A percentile compares a stretch with the other conserved stretches of the same genome.
Conservation (phyloP, 345 rosid genomes). For the Sisymbrium altissimum region DNA sequence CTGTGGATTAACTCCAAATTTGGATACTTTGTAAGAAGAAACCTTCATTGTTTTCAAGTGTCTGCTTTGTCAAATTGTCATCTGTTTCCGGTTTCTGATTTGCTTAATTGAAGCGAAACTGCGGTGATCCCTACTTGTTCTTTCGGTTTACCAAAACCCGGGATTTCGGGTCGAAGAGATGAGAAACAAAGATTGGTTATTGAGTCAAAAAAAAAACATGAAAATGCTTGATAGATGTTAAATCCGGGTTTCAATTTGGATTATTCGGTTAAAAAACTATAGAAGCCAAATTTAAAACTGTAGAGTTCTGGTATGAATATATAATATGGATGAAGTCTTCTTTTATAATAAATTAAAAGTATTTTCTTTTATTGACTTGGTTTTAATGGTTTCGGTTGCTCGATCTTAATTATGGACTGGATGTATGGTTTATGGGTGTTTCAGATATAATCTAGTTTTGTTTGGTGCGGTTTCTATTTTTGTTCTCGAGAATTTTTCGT, state of each 20-base stretch:
- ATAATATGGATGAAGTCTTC: not conserved
- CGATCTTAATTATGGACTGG: not conserved
- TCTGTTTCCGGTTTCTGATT: conserved; percentile 11
- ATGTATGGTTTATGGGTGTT: conserved; percentile 16
- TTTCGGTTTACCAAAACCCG: not conserved
- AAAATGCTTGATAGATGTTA: not conserved
- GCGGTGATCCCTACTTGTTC: not conserved
- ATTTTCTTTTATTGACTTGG: conserved; percentile 2
- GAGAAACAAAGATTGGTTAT: not conserved
- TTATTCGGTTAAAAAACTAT: not conserved
- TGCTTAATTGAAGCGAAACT: not conserved
- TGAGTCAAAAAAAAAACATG: not conserved
- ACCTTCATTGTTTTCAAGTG: conserved; percentile 6
- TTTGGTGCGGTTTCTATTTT: conserved; percentile 25
- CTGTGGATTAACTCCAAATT: conserved; percentile 28
- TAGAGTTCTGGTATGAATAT: not conserved
- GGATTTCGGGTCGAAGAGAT: not conserved
- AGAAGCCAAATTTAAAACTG: not conserved
- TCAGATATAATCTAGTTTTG: conserved; percentile 1
- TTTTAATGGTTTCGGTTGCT: not conserved
- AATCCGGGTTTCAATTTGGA: not conserved
- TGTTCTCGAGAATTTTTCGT: not conserved
- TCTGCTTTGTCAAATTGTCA: not conserved
- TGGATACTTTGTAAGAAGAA: conserved; percentile 2
- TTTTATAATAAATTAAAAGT: not conserved